phyloP scores from a whole-genome alignment of 345 rosid species.

The Geranium brycei region DNA sequence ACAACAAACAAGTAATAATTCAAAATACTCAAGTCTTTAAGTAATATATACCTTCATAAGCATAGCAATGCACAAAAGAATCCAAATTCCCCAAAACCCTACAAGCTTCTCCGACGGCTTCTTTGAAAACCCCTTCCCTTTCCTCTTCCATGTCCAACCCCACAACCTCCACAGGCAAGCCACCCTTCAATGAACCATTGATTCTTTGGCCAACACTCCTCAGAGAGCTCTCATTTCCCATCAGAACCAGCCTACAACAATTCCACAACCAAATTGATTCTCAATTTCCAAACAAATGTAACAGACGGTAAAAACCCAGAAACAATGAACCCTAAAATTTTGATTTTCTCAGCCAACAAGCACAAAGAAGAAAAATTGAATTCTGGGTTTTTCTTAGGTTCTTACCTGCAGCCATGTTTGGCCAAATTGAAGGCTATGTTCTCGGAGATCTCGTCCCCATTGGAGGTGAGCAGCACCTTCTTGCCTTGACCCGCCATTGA shows the following conservation, averaged over 20 bases:
- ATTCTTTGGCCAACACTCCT: constrained; percentile 31
- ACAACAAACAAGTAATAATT: not conserved
- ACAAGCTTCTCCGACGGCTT: constrained; percentile 68
- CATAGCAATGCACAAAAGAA: constrained; percentile 63
- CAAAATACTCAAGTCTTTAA: not conserved
- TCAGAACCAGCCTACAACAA: constrained; percentile 51
- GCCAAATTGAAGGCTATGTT: constrained; percentile 63
- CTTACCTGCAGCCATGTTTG: constrained; percentile 69
- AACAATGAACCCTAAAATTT: not conserved
- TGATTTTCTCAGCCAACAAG: constrained; percentile 11
- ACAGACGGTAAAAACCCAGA: not conserved
- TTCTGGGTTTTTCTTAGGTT: not conserved
- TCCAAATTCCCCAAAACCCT: constrained; percentile 42
- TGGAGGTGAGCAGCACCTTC: constrained; percentile 69
- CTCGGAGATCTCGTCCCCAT: constrained; percentile 61
- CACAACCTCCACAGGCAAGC: constrained; percentile 37
- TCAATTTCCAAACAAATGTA: not conserved
- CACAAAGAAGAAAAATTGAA: not conserved
- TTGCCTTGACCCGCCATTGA: constrained; percentile 34
- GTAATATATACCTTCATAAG: constrained; percentile 50
- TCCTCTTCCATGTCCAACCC: constrained; percentile 74
- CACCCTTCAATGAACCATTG: constrained; percentile 18
- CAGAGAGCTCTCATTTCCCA: constrained; percentile 56
- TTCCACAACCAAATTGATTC: not conserved
- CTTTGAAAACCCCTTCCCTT: constrained; percentile 38